Conservation (phyloP, 306 rosid genomes). For the Vigna mungo region DNA sequence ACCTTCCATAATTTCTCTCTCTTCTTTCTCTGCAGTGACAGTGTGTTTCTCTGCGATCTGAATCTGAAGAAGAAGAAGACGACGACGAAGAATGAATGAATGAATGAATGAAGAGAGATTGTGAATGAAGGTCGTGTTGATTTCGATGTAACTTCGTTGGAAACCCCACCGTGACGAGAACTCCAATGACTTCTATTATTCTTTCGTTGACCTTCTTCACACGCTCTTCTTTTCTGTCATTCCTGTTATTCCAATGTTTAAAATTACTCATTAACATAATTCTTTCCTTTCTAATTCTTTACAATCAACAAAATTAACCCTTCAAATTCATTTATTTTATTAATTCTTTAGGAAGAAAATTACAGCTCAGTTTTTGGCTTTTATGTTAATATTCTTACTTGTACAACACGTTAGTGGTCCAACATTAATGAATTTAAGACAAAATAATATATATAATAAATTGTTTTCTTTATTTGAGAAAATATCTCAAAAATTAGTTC, state of each 20-base stretch:
- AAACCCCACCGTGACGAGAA: constrained; percentile 42
- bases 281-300: no score
- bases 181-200: constrained; percentile 41
- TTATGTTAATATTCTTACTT: no score
- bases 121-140: background rate
- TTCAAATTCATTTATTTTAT: no score
- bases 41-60: constrained; percentile 37
- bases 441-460: no score
- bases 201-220: constrained; percentile 18
- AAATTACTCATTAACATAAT: no score
- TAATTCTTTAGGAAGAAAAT: no score
- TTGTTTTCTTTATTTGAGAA: no score
- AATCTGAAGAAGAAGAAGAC: constrained; percentile 37
- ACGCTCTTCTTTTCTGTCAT: background rate
- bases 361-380: no score
- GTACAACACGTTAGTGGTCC: no score
- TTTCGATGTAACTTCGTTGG: constrained; percentile 39
- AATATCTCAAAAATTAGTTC: no score
- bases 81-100: constrained; percentile 15
- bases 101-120: background rate
- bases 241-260: background rate
- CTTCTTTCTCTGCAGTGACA: background rate
- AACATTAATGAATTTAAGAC: no score
- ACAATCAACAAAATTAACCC: no score
- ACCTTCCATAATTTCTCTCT: constrained; percentile 47